Percentiles rank a stretch among this genome's conserved stretches.
Evolutionary conservation across 805 yeast species (phyloP).

Genomic region (Candida dajiaensis): DNA sequence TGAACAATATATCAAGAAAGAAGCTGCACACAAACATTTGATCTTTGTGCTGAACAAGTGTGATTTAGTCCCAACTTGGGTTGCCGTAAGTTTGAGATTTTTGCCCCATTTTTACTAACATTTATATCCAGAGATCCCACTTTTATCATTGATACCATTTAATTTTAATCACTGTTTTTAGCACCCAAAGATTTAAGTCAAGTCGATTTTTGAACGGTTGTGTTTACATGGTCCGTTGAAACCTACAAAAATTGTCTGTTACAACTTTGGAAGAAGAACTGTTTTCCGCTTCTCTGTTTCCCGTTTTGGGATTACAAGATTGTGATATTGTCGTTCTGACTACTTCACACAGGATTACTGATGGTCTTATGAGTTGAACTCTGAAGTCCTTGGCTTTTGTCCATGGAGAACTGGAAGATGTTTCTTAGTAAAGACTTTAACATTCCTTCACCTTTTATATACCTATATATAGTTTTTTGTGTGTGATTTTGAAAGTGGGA

Average conservation of each 20-base stretch:
- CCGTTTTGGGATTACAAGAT: conserved; percentile 42
- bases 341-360: conserved; percentile 20
- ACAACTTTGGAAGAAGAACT: conserved; percentile 91
- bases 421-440: conserved; percentile 89
- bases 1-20: conserved; percentile 87
- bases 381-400: conserved; percentile 17
- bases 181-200: conserved; percentile 83
- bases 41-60: conserved; percentile 93
- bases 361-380: conserved; percentile 75
- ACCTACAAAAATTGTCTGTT: conserved; percentile 76
- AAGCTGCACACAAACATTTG: conserved; percentile 94
- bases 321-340: conserved; percentile 28
- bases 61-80: conserved; percentile 99
- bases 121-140: not conserved
- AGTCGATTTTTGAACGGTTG: conserved; percentile 42
- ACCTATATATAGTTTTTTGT: conserved; percentile 12
- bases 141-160: not conserved
- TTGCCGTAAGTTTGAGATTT: conserved; percentile 79
- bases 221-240: conserved; percentile 7
- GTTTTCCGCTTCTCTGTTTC: conserved; percentile 44
- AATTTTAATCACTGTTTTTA: not conserved
- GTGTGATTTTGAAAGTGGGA: too few species aligned
- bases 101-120: conserved; percentile 15
- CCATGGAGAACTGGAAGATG: conserved; percentile 28
- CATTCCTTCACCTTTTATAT: conserved; percentile 32